A percentile compares a stretch with the other conserved stretches of the same genome.
These are phyloP conservation scores for Linum usitatissimum DNA, from an alignment of 345 rosid genomes.

Conservation along the genomic window DNA sequence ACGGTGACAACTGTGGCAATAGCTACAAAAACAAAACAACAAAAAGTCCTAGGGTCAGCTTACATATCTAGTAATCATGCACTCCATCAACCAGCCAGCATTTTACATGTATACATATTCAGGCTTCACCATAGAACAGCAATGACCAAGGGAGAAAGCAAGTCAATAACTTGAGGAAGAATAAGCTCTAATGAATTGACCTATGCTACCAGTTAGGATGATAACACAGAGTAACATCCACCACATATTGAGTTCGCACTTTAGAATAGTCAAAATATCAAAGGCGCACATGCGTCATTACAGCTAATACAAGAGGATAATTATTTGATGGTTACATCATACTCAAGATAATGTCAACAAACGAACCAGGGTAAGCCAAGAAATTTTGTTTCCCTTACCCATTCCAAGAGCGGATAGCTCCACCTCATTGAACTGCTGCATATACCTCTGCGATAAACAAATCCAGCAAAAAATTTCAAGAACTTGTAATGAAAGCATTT, in stretches of 20 bases:
- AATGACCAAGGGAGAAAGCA: too few relatives aligned
- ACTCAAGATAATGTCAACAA: too few relatives aligned
- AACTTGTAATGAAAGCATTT: background rate
- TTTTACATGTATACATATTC: background rate
- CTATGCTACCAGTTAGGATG: too few relatives aligned
- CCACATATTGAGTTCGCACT: too few relatives aligned
- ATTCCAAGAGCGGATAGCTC: conserved; percentile 94
- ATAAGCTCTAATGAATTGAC: too few relatives aligned
- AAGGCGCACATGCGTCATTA: too few relatives aligned
- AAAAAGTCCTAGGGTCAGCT: background rate
- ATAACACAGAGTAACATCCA: too few relatives aligned
- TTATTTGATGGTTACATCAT: too few relatives aligned
- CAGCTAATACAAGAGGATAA: too few relatives aligned
- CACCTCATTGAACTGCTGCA: conserved; percentile 84
- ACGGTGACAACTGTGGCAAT: conserved; percentile 76
- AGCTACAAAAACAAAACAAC: conserved; percentile 37
- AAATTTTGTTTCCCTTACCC: conserved; percentile 36
- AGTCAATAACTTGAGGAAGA: too few relatives aligned
- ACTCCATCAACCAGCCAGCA: background rate
- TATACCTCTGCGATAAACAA: conserved; percentile 49
- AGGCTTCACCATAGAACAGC: too few relatives aligned
- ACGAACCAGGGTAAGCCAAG: background rate
- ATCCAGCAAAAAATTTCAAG: background rate
- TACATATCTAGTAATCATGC: background rate
- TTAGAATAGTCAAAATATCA: too few relatives aligned